These are phyloP conservation scores for Thuidium tamariscinum DNA, from an alignment of 225 moss, liverwort and hornwort species.

Conservation along the genomic window DNA sequence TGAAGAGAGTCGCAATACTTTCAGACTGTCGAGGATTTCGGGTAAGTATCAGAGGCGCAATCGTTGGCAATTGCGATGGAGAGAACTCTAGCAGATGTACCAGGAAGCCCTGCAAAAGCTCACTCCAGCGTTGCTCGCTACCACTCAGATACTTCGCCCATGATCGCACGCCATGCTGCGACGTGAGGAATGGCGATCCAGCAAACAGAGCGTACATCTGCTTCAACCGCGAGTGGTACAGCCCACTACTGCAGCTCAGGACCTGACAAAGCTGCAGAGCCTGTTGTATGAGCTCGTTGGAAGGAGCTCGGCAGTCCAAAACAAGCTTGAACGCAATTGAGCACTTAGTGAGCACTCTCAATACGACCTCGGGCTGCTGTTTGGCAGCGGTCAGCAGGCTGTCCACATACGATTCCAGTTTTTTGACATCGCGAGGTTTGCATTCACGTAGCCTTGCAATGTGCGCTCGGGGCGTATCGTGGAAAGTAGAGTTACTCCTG, in stretches of 20 bases:
- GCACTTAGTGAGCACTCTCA: conserved; percentile 17
- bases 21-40: neutral
- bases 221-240: conserved; percentile 16
- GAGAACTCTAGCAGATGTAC: conserved; percentile 14
- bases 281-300: neutral
- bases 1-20: neutral
- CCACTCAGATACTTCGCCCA: neutral
- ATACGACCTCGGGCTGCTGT: neutral
- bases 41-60: neutral
- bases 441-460: conserved; percentile 15
- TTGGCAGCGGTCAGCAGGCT: neutral
- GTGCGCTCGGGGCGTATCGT: neutral
- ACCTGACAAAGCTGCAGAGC: conserved; percentile 7
- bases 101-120: neutral
- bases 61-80: conserved; percentile 7
- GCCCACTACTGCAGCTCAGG: neutral
- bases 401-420: neutral
- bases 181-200: conserved; percentile 4
- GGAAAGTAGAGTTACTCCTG: neutral
- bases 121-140: neutral
- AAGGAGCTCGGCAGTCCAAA: neutral
- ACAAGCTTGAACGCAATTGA: conserved; percentile 11
- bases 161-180: neutral
- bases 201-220: conserved; percentile 14
- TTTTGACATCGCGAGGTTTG: neutral